Evolutionary conservation across 1,284 basidiomycete genomes (phyloP).

Genomic region (Phellinidium pouzarii): DNA sequence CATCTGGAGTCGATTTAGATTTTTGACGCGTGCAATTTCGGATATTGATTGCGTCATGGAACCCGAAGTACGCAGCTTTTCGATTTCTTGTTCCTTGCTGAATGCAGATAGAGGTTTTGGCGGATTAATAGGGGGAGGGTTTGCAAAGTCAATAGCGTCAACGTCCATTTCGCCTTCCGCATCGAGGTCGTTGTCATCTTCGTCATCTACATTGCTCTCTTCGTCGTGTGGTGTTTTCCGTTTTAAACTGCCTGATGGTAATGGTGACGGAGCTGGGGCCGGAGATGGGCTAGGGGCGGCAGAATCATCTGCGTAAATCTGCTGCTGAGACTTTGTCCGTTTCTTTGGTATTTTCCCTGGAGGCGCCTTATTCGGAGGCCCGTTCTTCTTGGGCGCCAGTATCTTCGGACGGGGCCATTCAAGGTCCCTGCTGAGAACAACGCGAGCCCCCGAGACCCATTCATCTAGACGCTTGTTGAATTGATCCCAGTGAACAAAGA

Average conservation of each 20-base stretch:
- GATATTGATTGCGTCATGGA: constrained; percentile 99
- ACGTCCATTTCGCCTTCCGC: constrained; percentile 48
- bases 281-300: constrained; percentile 30
- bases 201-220: constrained; percentile 54
- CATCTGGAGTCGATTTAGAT: constrained; percentile 94
- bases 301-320: constrained; percentile 41
- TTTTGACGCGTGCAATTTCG: constrained; percentile 97
- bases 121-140: constrained; percentile 31
- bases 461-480: constrained; percentile 99
- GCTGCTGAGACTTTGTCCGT: constrained; percentile 31
- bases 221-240: constrained; percentile 56
- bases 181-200: constrained; percentile 49
- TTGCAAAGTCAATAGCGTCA: constrained; percentile 36
- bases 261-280: constrained; percentile 25
- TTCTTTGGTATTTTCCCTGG: constrained; percentile 21
- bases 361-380: constrained; percentile 27
- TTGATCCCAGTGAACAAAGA: constrained; percentile 95
- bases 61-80: constrained; percentile 94
- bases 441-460: constrained; percentile 89
- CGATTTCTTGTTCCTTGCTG: constrained; percentile 98
- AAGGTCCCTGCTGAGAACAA: constrained; percentile 81
- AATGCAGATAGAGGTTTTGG: constrained; percentile 50
- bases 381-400: constrained; percentile 46
- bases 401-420: constrained; percentile 94
- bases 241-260: constrained; percentile 49